Conservation (phyloP, 2,329 filamentous ascomycete genomes). For the Ascochyta fabae region DNA sequence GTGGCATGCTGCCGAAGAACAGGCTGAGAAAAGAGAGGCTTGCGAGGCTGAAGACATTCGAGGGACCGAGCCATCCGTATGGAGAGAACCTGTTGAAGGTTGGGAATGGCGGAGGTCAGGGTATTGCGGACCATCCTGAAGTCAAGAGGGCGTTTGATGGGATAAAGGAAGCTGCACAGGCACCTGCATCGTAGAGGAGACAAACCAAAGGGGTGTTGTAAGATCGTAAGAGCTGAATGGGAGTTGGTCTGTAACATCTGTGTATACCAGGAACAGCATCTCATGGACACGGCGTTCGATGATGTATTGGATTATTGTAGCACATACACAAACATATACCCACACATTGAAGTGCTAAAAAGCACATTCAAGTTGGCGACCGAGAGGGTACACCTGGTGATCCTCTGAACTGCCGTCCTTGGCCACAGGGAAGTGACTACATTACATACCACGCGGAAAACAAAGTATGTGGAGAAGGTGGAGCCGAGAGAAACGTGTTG, state of each 20-base stretch:
- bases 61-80: conserved; percentile 91
- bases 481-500: too few relatives aligned
- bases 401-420: too few relatives aligned
- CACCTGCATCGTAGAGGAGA: conserved; percentile 27
- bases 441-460: too few relatives aligned
- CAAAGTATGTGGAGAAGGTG: too few relatives aligned
- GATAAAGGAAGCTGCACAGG: conserved; percentile 23
- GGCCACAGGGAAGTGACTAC: too few relatives aligned
- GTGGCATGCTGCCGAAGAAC: conserved; percentile 98
- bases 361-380: neutral
- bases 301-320: conserved; percentile 10
- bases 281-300: conserved; percentile 12
- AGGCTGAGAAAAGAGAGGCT: conserved; percentile 85
- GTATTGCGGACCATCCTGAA: conserved; percentile 44
- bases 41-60: conserved; percentile 91
- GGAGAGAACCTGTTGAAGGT: conserved; percentile 84
- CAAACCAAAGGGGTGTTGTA: neutral
- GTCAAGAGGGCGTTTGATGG: conserved; percentile 48
- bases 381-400: too few relatives aligned
- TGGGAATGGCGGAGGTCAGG: conserved; percentile 49
- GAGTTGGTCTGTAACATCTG: conserved; percentile 10
- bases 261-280: conserved; percentile 15
- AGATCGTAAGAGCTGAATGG: neutral
- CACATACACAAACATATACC: neutral
- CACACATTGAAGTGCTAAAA: neutral